phyloP scores from a whole-genome alignment of 257 asterid genomes.

The Phtheirospermum japonicum region DNA sequence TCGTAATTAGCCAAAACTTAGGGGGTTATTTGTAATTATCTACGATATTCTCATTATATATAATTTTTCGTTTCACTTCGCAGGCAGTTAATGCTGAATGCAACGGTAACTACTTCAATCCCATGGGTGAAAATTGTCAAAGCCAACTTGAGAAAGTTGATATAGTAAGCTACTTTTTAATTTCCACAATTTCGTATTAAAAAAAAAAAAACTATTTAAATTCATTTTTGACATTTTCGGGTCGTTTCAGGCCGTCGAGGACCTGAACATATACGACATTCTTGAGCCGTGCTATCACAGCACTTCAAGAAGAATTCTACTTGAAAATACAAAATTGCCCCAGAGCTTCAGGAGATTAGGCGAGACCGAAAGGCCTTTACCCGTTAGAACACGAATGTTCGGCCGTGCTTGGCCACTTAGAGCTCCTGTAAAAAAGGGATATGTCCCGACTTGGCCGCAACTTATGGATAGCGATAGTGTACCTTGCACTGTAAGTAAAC shows the following conservation, averaged over 20 bases:
- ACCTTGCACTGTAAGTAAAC: constrained; percentile 74
- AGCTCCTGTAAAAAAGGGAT: constrained; percentile 86
- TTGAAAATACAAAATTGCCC: constrained; percentile 48
- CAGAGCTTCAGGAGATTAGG: constrained; percentile 87
- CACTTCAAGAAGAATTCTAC: constrained; percentile 35
- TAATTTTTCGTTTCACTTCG: constrained; percentile 26
- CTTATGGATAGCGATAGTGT: constrained; percentile 45
- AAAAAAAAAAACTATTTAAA: too few species aligned
- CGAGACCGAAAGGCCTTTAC: constrained; percentile 84
- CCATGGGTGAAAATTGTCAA: constrained; percentile 48
- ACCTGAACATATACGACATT: constrained; percentile 68
- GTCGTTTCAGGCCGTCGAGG: constrained; percentile 53
- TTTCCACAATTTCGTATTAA: background rate
- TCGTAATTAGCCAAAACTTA: background rate
- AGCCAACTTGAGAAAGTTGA: constrained; percentile 52
- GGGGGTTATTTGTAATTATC: background rate
- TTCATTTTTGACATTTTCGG: background rate
- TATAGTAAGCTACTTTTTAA: constrained; percentile 40
- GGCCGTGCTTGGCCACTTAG: constrained; percentile 97
- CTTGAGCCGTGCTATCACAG: constrained; percentile 90
- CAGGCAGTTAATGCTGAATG: constrained; percentile 66
- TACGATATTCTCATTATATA: constrained; percentile 23
- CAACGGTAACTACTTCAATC: constrained; percentile 60
- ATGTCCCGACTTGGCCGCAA: constrained; percentile 87
- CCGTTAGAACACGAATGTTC: constrained; percentile 76